A percentile compares a stretch with the other conserved stretches of the same genome.
Evolutionary conservation across 2,329 filamentous ascomycete genomes (phyloP).

Genomic region (Monascus ruber): DNA sequence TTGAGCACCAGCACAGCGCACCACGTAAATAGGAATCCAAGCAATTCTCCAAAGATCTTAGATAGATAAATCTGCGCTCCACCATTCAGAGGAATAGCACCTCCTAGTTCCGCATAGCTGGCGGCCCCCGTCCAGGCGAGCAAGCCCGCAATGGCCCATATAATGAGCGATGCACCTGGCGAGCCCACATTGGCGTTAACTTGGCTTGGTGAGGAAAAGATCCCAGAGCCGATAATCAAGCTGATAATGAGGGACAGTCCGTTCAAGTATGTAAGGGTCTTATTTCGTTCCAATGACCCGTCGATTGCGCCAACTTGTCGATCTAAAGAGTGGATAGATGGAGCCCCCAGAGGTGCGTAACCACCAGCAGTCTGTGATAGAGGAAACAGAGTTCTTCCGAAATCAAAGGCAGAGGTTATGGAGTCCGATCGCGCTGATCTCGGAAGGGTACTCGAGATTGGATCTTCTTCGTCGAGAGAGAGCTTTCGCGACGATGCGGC

Average conservation of each 20-base stretch:
- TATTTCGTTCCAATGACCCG: constrained; percentile 83
- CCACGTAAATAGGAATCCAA: constrained; percentile 94
- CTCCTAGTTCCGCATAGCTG: constrained; percentile 90
- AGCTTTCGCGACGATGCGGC: constrained; percentile 84
- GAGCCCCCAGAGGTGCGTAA: constrained; percentile 77
- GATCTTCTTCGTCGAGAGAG: constrained; percentile 79
- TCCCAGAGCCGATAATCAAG: constrained; percentile 88
- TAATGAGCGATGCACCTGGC: constrained; percentile 76
- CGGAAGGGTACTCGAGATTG: constrained; percentile 38
- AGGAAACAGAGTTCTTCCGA: constrained; percentile 84
- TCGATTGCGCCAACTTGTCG: constrained; percentile 51
- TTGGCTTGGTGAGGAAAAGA: constrained; percentile 88
- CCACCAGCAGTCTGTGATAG: constrained; percentile 70
- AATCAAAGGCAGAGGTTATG: constrained; percentile 87
- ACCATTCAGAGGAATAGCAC: constrained; percentile 89
- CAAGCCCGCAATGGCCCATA: constrained; percentile 84
- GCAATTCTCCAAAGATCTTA: constrained; percentile 91
- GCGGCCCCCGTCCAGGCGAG: constrained; percentile 93
- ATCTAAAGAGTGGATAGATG: constrained; percentile 47
- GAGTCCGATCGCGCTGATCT: constrained; percentile 63
- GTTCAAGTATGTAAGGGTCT: constrained; percentile 89
- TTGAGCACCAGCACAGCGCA: constrained; percentile 88
- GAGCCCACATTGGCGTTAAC: constrained; percentile 88
- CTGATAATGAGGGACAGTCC: constrained; percentile 84
- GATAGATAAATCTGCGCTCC: constrained; percentile 87